Conservation (phyloP, 306 rosid genomes). For the Vigna angularis region DNA sequence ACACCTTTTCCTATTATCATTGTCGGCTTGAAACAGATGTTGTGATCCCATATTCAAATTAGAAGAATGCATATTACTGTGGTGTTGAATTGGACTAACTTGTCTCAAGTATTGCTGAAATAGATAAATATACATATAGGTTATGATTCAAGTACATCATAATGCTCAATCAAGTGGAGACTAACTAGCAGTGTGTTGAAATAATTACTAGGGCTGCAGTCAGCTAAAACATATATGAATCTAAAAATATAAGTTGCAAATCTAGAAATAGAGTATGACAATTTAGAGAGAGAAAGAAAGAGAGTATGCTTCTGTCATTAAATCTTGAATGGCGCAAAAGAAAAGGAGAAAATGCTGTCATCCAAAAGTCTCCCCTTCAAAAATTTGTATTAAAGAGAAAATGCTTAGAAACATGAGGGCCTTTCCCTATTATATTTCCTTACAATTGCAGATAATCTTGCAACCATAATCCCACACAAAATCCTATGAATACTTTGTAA, state of each 20-base stretch:
- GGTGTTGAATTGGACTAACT: background rate
- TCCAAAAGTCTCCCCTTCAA: background rate
- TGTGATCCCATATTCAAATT: background rate
- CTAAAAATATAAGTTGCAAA: background rate
- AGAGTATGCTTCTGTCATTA: background rate
- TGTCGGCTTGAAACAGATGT: background rate
- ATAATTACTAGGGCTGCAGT: background rate
- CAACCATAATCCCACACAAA: background rate
- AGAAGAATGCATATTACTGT: background rate
- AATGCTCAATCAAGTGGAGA: constrained; percentile 5
- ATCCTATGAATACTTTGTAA: background rate
- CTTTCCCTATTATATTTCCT: background rate
- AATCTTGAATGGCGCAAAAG: background rate
- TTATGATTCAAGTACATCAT: background rate
- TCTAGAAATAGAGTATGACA: background rate
- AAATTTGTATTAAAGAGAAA: background rate
- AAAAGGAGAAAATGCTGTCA: background rate
- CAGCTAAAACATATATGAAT: background rate
- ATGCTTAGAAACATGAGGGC: background rate
- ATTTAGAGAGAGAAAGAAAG: background rate
- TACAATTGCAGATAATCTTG: background rate
- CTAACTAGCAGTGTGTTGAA: background rate
- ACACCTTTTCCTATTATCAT: background rate
- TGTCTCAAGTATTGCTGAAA: constrained; percentile 16
- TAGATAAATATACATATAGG: background rate